These are phyloP conservation scores for Boletus vermiculosoides DNA, from an alignment of 768 basidiomycete species.

Conservation along the genomic window DNA sequence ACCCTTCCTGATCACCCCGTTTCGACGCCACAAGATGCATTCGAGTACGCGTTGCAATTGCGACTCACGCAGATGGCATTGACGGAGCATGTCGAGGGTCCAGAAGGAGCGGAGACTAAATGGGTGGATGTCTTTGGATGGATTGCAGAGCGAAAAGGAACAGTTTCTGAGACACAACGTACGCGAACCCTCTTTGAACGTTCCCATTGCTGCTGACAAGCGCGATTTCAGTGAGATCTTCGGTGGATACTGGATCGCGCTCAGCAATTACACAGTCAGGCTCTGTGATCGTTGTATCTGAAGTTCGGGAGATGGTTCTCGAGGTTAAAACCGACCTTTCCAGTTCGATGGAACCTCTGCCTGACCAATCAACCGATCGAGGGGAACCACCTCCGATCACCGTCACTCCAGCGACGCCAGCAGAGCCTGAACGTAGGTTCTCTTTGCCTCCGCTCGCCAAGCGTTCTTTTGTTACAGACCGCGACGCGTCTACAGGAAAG, in stretches of 20 bases:
- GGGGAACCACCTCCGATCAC: constrained; percentile 44
- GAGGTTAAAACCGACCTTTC: constrained; percentile 12
- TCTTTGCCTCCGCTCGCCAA: constrained; percentile 18
- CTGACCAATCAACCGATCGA: background rate
- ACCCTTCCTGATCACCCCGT: constrained; percentile 47
- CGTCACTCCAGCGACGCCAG: constrained; percentile 62
- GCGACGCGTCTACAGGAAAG: constrained; percentile 59
- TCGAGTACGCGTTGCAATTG: constrained; percentile 80
- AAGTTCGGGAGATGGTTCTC: constrained; percentile 8
- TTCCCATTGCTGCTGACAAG: background rate
- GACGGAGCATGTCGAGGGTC: constrained; percentile 79
- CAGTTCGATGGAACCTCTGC: background rate
- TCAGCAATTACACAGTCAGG: constrained; percentile 24
- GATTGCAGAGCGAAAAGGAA: constrained; percentile 65
- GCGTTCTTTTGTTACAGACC: constrained; percentile 32
- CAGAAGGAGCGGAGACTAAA: constrained; percentile 74
- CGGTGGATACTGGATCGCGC: constrained; percentile 29
- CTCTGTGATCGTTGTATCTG: constrained; percentile 14
- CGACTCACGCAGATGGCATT: constrained; percentile 84
- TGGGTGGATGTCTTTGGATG: constrained; percentile 87
- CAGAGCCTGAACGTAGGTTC: constrained; percentile 27
- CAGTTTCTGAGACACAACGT: constrained; percentile 27
- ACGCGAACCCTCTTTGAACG: constrained; percentile 3
- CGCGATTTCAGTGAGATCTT: constrained; percentile 27
- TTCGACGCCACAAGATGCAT: constrained; percentile 55